A percentile compares a stretch with the other conserved stretches of the same genome.
phyloP scores from a whole-genome alignment of 495 filamentous ascomycete species.

The Podospora pseudoanserina region DNA sequence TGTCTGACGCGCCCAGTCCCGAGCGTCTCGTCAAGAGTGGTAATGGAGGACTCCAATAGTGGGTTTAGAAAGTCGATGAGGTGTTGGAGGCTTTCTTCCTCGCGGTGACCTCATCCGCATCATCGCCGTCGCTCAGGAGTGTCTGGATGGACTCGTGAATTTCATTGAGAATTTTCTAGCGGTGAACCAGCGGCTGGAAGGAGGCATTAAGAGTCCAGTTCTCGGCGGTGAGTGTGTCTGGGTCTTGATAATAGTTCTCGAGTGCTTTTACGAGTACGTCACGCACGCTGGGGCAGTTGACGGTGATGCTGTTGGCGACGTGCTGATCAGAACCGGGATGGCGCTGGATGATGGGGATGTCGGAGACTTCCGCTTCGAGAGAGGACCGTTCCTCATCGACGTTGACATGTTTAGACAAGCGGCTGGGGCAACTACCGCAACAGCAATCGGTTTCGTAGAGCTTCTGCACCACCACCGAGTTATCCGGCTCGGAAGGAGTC shows the following conservation, averaged over 20 bases:
- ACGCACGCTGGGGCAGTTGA: conserved; percentile 29
- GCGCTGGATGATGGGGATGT: conserved; percentile 27
- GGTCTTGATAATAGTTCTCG: conserved; percentile 52
- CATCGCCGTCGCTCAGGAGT: conserved; percentile 40
- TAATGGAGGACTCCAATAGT: conserved; percentile 45
- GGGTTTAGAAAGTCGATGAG: conserved; percentile 53
- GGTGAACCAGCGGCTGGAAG: conserved; percentile 57
- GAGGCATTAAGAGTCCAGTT: conserved; percentile 50
- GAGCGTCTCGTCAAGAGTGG: conserved; percentile 29
- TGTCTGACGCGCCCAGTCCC: conserved; percentile 21
- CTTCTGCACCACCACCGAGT: neutral
- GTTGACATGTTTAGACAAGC: conserved; percentile 22
- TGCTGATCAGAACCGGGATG: neutral
- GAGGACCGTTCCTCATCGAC: conserved; percentile 13
- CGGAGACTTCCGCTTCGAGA: conserved; percentile 9
- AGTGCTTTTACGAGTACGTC: conserved; percentile 46
- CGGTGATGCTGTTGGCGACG: conserved; percentile 21
- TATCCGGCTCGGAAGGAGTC: neutral
- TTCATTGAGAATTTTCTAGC: conserved; percentile 49
- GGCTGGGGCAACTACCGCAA: conserved; percentile 5
- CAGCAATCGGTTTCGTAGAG: neutral
- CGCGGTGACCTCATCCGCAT: conserved; percentile 38
- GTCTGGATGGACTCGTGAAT: conserved; percentile 33
- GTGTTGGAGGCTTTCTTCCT: neutral
- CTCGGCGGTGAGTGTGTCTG: conserved; percentile 47